These are phyloP conservation scores for Heritiera littoralis DNA, from an alignment of 345 rosid species.

Conservation along the genomic window DNA sequence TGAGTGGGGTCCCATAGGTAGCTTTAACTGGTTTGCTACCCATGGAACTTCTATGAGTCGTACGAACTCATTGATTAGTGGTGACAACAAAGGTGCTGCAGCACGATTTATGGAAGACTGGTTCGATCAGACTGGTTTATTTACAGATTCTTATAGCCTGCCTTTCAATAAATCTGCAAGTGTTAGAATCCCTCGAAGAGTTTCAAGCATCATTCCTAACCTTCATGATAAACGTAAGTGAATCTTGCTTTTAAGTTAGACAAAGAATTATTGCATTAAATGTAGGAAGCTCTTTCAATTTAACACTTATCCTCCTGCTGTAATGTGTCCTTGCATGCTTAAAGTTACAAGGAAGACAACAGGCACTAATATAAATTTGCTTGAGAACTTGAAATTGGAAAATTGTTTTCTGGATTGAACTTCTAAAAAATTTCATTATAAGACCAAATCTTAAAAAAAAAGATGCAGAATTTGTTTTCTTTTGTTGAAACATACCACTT, in stretches of 20 bases:
- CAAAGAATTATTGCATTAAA: background rate
- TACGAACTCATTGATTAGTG: slow-evolving; percentile 64
- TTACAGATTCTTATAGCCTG: background rate
- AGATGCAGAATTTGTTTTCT: background rate
- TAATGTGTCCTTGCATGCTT: background rate
- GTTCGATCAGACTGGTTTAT: slow-evolving; percentile 37
- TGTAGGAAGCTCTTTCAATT: background rate
- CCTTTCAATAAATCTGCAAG: slow-evolving; percentile 18
- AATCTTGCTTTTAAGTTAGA: background rate
- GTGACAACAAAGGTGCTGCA: slow-evolving; percentile 78
- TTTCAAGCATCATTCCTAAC: slow-evolving; percentile 55
- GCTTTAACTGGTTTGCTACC: slow-evolving; percentile 79
- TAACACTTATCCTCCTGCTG: background rate
- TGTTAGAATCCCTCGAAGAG: slow-evolving; percentile 48
- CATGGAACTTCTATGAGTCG: slow-evolving; percentile 82
- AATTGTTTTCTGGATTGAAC: background rate
- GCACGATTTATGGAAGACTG: slow-evolving; percentile 81
- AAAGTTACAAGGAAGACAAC: background rate
- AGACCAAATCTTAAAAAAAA: background rate
- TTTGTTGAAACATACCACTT: background rate
- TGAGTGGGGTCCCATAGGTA: slow-evolving; percentile 59
- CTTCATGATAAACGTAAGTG: slow-evolving; percentile 48
- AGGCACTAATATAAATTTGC: background rate
- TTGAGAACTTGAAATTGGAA: background rate
- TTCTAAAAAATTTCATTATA: background rate